Base-by-base conservation (phyloP, 495 filamentous ascomycete species). In the Aspergillus coremiiformis region DNA sequence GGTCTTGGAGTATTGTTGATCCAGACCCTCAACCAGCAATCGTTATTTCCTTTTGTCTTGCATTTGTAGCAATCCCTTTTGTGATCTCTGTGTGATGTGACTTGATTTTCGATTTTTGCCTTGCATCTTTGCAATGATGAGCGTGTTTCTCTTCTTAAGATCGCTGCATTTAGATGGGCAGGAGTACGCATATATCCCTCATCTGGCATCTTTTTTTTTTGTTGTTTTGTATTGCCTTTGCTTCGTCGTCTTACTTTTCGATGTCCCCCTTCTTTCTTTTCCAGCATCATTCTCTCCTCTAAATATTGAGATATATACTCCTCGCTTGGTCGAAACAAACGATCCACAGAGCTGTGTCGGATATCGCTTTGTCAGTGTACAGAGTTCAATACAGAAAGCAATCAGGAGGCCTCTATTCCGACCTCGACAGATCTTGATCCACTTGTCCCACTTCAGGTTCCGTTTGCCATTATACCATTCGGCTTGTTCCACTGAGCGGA, bases 131-230 rank as follows among this genome's bases (percentile, higher is more conserved):
- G 55, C 63, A 63, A 63, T 65, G 64, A 72, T 60, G 61, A 73
- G 70, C 70, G 70, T 67, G 60, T 58, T 62, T 60, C 32, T 32
- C 35, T 58, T 44, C 44, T 54, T 57, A 33, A 59, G 52, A 49
- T 65, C 58, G 58, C 57, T 72, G 67, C 69, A 70, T 72, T 67
- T 73, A 71, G 68, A 73, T 56, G 63, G 67, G 68, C 67, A 49
- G 61, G 61, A 68, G 65, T 64, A 59, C 65, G 60, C 63, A 59
- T 63, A 62, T 65, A 62, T 52, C 55, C 58, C 53, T 61, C 54
- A 58, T 61, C 53, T 58, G 53, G 47, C 48, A 24, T 59, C 32
- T 30, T 32, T 12, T 47, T 46, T 32, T 54, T 44, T 44, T 41
- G 37, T 45, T 41, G 37, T 45, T 61, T 49, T 51, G 32, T 44